phyloP scores from a whole-genome alignment of 257 asterid species.

The Solanum bukasovii region DNA sequence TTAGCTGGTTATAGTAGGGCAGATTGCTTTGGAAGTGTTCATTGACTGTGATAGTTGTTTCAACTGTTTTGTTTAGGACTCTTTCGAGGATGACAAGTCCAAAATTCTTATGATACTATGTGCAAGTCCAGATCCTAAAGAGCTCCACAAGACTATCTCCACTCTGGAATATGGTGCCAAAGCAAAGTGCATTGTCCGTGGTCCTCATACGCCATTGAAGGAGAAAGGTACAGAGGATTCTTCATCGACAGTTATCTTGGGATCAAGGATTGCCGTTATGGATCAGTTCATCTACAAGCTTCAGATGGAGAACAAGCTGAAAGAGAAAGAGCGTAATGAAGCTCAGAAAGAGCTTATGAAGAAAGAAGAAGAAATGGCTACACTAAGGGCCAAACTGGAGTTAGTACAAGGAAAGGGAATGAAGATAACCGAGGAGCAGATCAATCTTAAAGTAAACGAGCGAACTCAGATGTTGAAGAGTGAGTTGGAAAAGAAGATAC shows the following conservation, averaged over 20 bases:
- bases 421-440: conserved; percentile 38
- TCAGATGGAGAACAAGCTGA: conserved; percentile 65
- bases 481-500: conserved; percentile 53
- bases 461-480: conserved; percentile 33
- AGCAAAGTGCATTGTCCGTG: conserved; percentile 89
- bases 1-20: background rate
- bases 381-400: conserved; percentile 47
- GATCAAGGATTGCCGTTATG: conserved; percentile 70
- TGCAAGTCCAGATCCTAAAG: conserved; percentile 93
- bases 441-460: conserved; percentile 45
- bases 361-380: conserved; percentile 62
- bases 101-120: conserved; percentile 87
- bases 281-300: conserved; percentile 72
- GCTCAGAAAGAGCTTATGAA: conserved; percentile 52
- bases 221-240: conserved; percentile 72
- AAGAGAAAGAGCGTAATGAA: conserved; percentile 52
- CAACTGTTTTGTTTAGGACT: conserved; percentile 41
- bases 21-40: background rate
- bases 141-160: conserved; percentile 81
- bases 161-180: conserved; percentile 94
- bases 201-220: conserved; percentile 62
- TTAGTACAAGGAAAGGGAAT: conserved; percentile 26
- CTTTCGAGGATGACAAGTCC: conserved; percentile 90
- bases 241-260: conserved; percentile 56
- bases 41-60: background rate